Percentiles rank a stretch among this genome's conserved stretches.
Evolutionary conservation across 106 monocot genomes (phyloP).

Genomic region (Allium fistulosum): DNA sequence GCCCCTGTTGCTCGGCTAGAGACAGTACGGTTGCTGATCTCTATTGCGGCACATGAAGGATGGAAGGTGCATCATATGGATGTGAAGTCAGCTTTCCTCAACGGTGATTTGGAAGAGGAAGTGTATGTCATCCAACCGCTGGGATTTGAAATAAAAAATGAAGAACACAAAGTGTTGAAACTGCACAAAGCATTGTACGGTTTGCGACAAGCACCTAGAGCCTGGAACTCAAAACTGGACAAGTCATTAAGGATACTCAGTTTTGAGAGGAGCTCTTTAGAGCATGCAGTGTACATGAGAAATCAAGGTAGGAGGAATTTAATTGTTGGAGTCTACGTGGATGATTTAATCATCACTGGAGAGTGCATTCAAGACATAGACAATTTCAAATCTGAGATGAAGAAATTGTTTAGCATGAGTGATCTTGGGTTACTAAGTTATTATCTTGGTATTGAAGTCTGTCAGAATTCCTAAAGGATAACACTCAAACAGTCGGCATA

Average conservation of each 20-base stretch:
- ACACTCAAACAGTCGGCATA: too few relatives aligned
- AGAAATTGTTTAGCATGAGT: too few relatives aligned
- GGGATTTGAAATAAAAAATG: not conserved
- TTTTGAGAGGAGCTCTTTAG: not conserved
- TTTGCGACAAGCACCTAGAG: slow-evolving; percentile 10
- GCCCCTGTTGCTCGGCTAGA: not conserved
- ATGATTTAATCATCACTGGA: slow-evolving; percentile 11
- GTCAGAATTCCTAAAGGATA: too few relatives aligned
- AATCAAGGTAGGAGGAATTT: not conserved
- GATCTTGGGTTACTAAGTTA: too few relatives aligned
- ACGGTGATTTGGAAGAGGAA: not conserved
- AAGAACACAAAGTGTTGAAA: not conserved
- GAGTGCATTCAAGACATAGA: not conserved
- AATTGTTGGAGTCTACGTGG: slow-evolving; percentile 11
- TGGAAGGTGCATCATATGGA: slow-evolving; percentile 7
- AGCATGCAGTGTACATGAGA: slow-evolving; percentile 16
- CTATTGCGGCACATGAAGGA: not conserved
- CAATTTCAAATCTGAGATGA: too few relatives aligned
- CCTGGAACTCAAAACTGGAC: slow-evolving; percentile 15
- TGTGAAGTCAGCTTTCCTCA: slow-evolving; percentile 4
- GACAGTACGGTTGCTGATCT: not conserved
- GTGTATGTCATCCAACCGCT: not conserved
- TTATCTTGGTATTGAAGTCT: too few relatives aligned
- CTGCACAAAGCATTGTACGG: slow-evolving; percentile 15
- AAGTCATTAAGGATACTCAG: not conserved